Percentiles rank a stretch among this genome's conserved stretches.
Conservation (phyloP, 2,329 filamentous ascomycete species). For the Epichloe scottii region DNA sequence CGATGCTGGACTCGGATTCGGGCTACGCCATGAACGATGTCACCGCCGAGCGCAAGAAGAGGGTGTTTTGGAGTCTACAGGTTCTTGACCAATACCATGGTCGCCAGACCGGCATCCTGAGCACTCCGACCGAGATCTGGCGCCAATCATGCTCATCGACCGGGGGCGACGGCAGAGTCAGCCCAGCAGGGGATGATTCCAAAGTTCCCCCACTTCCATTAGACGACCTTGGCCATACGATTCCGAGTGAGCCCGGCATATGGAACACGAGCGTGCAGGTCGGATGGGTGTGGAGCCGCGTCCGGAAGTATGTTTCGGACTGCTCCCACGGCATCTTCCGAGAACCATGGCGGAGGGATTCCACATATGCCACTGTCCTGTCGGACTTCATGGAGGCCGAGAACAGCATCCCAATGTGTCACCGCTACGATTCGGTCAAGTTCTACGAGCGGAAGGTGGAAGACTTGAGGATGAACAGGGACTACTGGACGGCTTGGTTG, state of each 20-base stretch:
- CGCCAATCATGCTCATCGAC: constrained; percentile 21
- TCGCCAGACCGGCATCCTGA: constrained; percentile 30
- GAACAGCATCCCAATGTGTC: constrained; percentile 34
- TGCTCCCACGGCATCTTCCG: constrained; percentile 33
- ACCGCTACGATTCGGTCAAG: constrained; percentile 39
- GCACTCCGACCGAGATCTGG: constrained; percentile 27
- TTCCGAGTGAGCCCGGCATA: constrained; percentile 30
- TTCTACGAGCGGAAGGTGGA: constrained; percentile 36
- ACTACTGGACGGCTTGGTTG: constrained; percentile 40
- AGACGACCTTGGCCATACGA: constrained; percentile 30
- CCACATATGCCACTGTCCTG: constrained; percentile 35
- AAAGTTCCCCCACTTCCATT: constrained; percentile 29
- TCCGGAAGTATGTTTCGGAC: constrained; percentile 33
- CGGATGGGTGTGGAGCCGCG: constrained; percentile 38
- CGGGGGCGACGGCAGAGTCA: constrained; percentile 8
- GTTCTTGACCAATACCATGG: constrained; percentile 37
- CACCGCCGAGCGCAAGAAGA: constrained; percentile 30
- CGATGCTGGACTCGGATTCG: constrained; percentile 32
- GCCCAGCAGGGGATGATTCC: constrained; percentile 15
- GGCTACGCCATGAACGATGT: constrained; percentile 24
- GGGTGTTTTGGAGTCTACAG: constrained; percentile 39
- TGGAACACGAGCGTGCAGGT: constrained; percentile 38
- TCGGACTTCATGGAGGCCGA: constrained; percentile 40
- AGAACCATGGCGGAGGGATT: constrained; percentile 39
- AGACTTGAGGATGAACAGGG: constrained; percentile 29